These are phyloP conservation scores for Daldinia vernicosa DNA, from an alignment of 495 filamentous ascomycete species.

Conservation along the genomic window DNA sequence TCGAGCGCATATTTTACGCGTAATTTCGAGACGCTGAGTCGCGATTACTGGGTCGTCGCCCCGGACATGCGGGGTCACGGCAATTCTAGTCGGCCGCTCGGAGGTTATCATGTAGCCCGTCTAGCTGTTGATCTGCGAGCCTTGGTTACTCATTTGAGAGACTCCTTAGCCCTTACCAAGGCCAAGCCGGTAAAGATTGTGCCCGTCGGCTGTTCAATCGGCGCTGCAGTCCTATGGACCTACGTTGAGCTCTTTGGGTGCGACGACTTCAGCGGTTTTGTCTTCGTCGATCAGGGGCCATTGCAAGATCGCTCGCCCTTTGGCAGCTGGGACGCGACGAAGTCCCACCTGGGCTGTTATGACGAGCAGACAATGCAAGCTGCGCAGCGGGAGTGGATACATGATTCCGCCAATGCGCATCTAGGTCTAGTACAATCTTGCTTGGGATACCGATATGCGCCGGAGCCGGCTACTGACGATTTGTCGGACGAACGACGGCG, in stretches of 20 bases:
- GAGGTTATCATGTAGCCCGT: conserved; percentile 57
- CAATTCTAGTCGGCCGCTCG: conserved; percentile 42
- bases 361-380: conserved; percentile 48
- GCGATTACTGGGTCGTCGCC: conserved; percentile 50
- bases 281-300: conserved; percentile 60
- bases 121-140: conserved; percentile 54
- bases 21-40: conserved; percentile 46
- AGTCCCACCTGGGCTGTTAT: conserved; percentile 51
- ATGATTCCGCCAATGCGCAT: conserved; percentile 40
- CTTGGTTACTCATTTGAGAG: conserved; percentile 44
- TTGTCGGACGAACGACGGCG: conserved; percentile 30
- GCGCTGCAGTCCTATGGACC: conserved; percentile 57
- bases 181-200: conserved; percentile 28
- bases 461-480: conserved; percentile 19
- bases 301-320: conserved; percentile 51
- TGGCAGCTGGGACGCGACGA: conserved; percentile 42
- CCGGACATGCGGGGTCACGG: conserved; percentile 60
- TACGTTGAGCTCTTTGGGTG: conserved; percentile 55
- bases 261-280: conserved; percentile 43
- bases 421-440: conserved; percentile 50
- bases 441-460: conserved; percentile 50
- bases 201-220: conserved; percentile 55
- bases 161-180: background rate
- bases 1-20: conserved; percentile 54
- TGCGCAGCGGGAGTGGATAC: conserved; percentile 49